Conservation (phyloP, 1,139 yeast species). For the Debaryomycetaceae sp. region DNA sequence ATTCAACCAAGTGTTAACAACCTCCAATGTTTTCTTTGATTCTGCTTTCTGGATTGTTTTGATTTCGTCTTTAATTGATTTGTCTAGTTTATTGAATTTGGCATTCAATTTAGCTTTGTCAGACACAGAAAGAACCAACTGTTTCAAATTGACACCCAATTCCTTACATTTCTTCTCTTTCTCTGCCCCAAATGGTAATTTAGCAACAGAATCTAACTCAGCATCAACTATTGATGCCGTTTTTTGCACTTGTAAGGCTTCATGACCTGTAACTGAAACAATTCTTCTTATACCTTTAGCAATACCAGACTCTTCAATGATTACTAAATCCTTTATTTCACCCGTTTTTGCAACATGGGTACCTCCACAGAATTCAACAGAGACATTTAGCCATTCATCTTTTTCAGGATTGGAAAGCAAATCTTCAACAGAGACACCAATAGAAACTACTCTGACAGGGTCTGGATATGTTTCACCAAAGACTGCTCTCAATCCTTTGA, state of each 20-base stretch:
- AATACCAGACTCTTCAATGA: slow-evolving; percentile 93
- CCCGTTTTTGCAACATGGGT: slow-evolving; percentile 92
- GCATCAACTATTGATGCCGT: slow-evolving; percentile 68
- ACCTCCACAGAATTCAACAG: slow-evolving; percentile 98
- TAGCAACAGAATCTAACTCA: slow-evolving; percentile 55
- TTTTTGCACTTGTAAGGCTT: slow-evolving; percentile 86
- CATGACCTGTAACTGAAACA: slow-evolving; percentile 92
- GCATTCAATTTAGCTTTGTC: slow-evolving; percentile 74
- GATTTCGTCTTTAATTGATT: slow-evolving; percentile 80
- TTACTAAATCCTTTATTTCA: slow-evolving; percentile 86
- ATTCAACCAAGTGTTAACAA: slow-evolving; percentile 69
- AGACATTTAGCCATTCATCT: slow-evolving; percentile 69
- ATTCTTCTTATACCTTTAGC: slow-evolving; percentile 98
- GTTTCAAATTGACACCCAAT: slow-evolving; percentile 78
- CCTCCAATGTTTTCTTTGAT: slow-evolving; percentile 73
- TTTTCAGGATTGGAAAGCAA: slow-evolving; percentile 67
- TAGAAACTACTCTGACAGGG: slow-evolving; percentile 96
- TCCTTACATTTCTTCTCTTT: slow-evolving; percentile 82
- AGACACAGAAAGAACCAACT: slow-evolving; percentile 76
- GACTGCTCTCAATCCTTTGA: slow-evolving; percentile 90
- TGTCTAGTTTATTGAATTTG: slow-evolving; percentile 75
- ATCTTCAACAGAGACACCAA: slow-evolving; percentile 87
- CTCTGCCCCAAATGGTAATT: slow-evolving; percentile 58
- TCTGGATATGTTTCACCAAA: slow-evolving; percentile 99
- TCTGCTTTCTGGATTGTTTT: slow-evolving; percentile 88